Evolutionary conservation across 192 early-diverging fungal species (phyloP), one percentile per base, ranked within the genome.

Genomic region (Coemansia sp.): DNA sequence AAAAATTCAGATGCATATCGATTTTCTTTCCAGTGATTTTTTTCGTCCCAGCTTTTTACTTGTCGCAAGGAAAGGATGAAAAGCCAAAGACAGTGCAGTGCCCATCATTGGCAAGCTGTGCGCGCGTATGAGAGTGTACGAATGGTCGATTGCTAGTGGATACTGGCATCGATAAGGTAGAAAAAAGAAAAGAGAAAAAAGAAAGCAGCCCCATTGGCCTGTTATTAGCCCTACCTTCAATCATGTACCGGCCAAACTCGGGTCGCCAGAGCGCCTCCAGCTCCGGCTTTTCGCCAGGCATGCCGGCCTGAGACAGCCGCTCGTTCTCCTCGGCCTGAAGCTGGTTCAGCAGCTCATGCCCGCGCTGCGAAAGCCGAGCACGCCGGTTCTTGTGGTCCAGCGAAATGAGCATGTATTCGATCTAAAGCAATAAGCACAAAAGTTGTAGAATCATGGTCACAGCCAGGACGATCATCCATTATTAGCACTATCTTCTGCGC

Each of bases 221-320:
- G 34, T 24, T 19, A 53, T 19, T 32, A 13, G 27, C 2, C 67
- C 52, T 79, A 82, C 84, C 86, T 82, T 98, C 96, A 64, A 97
- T 78, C 97, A 99, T 99, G 81, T 90, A 99, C 27, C 93, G 84
- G 18, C 92, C 97, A 74, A 94, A 99, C 72, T 99, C 97, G 32
- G 95, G 95, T 65, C 91, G 85, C 95, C 95, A 99, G 24, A 92
- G 87, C 14, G 89, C 86, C 70, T 89, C 84, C 55, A 86, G 72
- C 8, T 70, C 69, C 10, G 60, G 67, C 78, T 75, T 75, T 19
- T 67, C 74, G 53, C 69, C 66, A 16, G 78, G 63, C 25, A 53
- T 60, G 47, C 48, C 61, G 22, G 69, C 65, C 14, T 36, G 55
- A 29, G 61, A 53, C 16, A 69, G 66, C 64, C 69, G 76, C 78